A percentile compares a stretch with the other conserved stretches of the same genome.
These are phyloP conservation scores for Cryptococcus hybrid DNA, from an alignment of 1,284 basidiomycete genomes.

Conservation along the genomic window DNA sequence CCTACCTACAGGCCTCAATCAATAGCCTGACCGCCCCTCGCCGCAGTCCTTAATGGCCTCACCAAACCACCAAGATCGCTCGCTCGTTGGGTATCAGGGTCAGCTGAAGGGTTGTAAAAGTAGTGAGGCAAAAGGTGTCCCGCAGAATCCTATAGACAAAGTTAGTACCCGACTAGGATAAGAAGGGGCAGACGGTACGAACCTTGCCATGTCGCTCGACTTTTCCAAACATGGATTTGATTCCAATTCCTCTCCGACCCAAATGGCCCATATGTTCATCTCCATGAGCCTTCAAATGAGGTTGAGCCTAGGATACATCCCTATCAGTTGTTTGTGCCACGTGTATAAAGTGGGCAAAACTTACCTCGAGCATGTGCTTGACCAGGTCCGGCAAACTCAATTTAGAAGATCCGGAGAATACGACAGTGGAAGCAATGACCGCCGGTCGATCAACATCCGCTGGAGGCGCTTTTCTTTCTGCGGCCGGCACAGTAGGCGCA, in stretches of 20 bases:
- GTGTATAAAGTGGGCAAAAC: constrained; percentile 10
- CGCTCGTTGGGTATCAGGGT: constrained; percentile 44
- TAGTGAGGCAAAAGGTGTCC: constrained; percentile 49
- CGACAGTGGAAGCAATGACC: constrained; percentile 47
- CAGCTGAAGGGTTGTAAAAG: constrained; percentile 47
- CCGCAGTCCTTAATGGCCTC: constrained; percentile 46
- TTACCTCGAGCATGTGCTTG: constrained; percentile 48
- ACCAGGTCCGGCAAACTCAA: constrained; percentile 48
- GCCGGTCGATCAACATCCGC: constrained; percentile 41
- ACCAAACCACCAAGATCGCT: constrained; percentile 48
- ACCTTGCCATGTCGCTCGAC: constrained; percentile 49
- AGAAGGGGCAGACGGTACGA: constrained; percentile 4
- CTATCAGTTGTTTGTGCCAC: not conserved
- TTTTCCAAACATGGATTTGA: constrained; percentile 49
- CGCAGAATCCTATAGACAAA: constrained; percentile 37
- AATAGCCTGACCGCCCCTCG: constrained; percentile 48
- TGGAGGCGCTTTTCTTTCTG: constrained; percentile 16
- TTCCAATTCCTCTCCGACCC: constrained; percentile 38
- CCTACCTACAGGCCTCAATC: constrained; percentile 49
- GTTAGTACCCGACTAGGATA: not conserved
- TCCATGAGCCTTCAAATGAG: constrained; percentile 38
- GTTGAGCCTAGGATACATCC: constrained; percentile 35
- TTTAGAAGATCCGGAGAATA: constrained; percentile 50
- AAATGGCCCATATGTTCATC: constrained; percentile 40
- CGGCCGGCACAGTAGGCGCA: not conserved